Base-by-base conservation (phyloP, 2,329 filamentous ascomycete species). In the Exophiala phaeomuriformis region DNA sequence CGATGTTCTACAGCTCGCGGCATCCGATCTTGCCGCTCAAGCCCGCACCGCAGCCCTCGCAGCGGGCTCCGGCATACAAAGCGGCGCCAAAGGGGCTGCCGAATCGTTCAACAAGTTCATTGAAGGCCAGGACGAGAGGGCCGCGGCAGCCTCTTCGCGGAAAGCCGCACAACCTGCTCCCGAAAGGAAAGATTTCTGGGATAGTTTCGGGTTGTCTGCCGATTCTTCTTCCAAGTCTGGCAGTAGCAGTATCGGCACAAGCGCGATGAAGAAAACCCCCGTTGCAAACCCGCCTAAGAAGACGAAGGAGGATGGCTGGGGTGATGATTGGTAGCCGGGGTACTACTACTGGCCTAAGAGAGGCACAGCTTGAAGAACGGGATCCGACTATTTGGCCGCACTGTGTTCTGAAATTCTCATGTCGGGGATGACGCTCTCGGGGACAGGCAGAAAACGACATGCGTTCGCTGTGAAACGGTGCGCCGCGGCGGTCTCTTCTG, bases 71-170 rank as follows among this genome's bases (percentile, higher is more conserved):
- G 86, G 65, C 75, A 83, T 80, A 65, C 82, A 74, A 64, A 70
- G 73, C 7, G 85, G 86, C 9, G 85, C 86, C 30, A 83, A 82
- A 65, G 83, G 77, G 49, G 88, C 90, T 0, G 85, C 88, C 51
- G 86, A 93, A 5, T 81, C 83, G 39, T 85, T 97, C 72, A 88
- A 78, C 67, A 83, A 85, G 48, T 96, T 97, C 64, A 90, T 97
- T 49, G 93, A 97, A 67, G 88, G 86, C 2, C 78, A 79, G 10
- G 72, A 76, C 27, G 65, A 72, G 41, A 63, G 64, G 50, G 61
- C 55, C 59, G 8, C 56, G 43, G 37, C 49, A 60, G 32, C 70
- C 67, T 44, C 55, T n/a, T 61, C 65, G n/a, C 65, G 66, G 30
- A 65, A 66, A 4, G 63, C 67, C 75, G 77, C 85, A 69, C 79